Evolutionary conservation across 306 rosid genomes (phyloP).

Genomic region (Rosa rugosa): DNA sequence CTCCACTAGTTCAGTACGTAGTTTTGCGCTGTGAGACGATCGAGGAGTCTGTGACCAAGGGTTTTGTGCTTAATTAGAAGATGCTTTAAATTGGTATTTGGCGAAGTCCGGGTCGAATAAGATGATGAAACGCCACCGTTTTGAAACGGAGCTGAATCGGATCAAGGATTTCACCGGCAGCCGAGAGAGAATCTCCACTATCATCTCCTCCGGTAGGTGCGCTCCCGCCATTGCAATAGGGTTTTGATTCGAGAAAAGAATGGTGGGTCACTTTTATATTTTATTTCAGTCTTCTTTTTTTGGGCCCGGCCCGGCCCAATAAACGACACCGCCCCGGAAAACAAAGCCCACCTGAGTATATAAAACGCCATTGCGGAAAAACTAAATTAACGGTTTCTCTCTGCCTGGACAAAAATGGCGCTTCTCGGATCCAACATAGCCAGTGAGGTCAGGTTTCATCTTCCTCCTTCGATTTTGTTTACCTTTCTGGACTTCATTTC

Average conservation of each 20-base stretch:
- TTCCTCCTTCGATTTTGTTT: slow-evolving; percentile 9
- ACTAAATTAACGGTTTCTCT: slow-evolving; percentile 4
- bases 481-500: background rate
- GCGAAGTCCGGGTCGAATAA: background rate
- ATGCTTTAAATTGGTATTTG: background rate
- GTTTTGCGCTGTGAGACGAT: background rate
- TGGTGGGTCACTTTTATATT: too few species aligned
- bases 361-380: background rate
- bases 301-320: background rate
- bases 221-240: background rate
- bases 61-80: background rate
- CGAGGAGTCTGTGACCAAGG: background rate
- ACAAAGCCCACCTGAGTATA: background rate
- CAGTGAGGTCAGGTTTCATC: slow-evolving; percentile 53
- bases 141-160: background rate
- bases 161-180: background rate
- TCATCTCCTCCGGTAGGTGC: background rate
- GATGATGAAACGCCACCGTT: background rate
- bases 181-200: background rate
- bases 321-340: background rate
- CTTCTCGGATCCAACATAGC: slow-evolving; percentile 68
- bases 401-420: slow-evolving; percentile 43
- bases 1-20: background rate
- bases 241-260: too few species aligned
- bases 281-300: too few species aligned